Conservation (phyloP, 2,329 filamentous ascomycete species). For the Lasiodiplodia hormozganensis region DNA sequence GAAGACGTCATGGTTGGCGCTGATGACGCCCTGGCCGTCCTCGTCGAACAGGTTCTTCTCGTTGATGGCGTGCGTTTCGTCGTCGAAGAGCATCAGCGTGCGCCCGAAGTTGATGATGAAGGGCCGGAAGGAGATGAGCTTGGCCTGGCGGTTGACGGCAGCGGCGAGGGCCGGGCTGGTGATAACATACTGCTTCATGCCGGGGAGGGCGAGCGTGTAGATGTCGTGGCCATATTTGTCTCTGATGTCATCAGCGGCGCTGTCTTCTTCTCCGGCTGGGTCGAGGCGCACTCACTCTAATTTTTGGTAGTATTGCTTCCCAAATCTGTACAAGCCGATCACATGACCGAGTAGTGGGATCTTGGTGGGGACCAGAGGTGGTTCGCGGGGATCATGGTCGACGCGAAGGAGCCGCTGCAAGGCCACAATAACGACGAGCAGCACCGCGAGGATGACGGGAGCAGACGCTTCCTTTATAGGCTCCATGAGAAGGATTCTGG, state of each 20-base stretch:
- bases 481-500: neutral
- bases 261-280: too few relatives aligned
- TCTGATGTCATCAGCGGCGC: constrained; percentile 29
- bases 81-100: constrained; percentile 48
- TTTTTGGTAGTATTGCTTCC: constrained; percentile 44
- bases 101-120: constrained; percentile 50
- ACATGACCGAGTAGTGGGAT: constrained; percentile 58
- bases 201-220: constrained; percentile 55
- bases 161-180: constrained; percentile 50
- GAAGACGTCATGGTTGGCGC: constrained; percentile 19
- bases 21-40: neutral
- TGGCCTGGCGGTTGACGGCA: constrained; percentile 48
- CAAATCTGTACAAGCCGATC: constrained; percentile 50
- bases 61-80: constrained; percentile 29
- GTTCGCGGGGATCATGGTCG: constrained; percentile 46
- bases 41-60: constrained; percentile 8
- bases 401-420: neutral
- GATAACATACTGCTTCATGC: constrained; percentile 55
- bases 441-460: neutral
- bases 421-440: neutral
- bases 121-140: constrained; percentile 53
- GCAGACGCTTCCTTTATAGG: too few relatives aligned
- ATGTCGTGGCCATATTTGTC: constrained; percentile 39
- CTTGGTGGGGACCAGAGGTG: constrained; percentile 49
- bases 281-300: constrained; percentile 44